Base-by-base conservation (phyloP, 345 rosid species). In the Iberis pinnata region DNA sequence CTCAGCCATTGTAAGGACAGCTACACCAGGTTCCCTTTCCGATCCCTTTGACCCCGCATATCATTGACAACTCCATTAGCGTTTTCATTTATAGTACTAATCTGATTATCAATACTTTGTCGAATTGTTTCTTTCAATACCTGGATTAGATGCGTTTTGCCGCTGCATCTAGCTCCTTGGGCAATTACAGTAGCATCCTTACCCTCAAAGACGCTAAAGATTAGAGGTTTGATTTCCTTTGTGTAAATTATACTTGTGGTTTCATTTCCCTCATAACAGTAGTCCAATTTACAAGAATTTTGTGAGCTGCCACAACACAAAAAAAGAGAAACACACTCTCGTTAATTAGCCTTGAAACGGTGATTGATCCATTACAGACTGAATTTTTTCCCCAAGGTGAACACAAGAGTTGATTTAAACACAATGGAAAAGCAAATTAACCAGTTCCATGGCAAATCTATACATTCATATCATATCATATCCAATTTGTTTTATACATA, bases 101-200 rank as follows among this genome's bases (percentile, higher is more conserved):
- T 9, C 11, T 46, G 0, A 13, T 6, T 12, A 46, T 33, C 16
- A 44, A 7, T 14, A 12, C 6, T 1, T 38, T 22, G 24, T 10
- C 1, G 16, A 0, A 6, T 52, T 7, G 10, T 7, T 26, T n/a
- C 36, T 43, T 25, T 9, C 6, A 46, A 16, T 38, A 88, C 95
- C 90, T 80, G 81, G 13, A 82, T 70, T 10, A 77, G 37, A 64
- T 61, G 56, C 11, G 83, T 76, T 61, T 84, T 88, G 18, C 88
- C 95, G 9, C 81, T 75, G 54, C 73, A 65, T 60, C 79, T 76
- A 9, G 97, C 86, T 64, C 97, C 97, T 5, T 33, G 73, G 3
- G 88, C 95, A 70, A 88, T 64, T 5, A 82, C 55, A 35, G 78
- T 78, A 38, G 80, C 78, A 71, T 71, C 70, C 5, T 43, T 48